phyloP scores from a whole-genome alignment of 768 basidiomycete genomes.

The Porpolomopsis calyptriformis region DNA sequence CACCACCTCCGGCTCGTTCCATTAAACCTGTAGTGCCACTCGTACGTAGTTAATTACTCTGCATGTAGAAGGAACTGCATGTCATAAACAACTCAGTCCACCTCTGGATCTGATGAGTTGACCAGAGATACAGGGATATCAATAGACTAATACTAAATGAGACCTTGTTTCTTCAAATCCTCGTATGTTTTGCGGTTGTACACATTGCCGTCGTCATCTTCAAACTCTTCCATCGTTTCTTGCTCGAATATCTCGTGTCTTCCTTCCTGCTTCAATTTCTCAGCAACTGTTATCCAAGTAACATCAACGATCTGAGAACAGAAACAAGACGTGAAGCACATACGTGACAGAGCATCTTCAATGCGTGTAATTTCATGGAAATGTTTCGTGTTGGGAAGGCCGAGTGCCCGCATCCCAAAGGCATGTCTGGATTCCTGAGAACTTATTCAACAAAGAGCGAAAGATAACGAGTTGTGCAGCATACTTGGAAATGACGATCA shows the following conservation, averaged over 20 bases:
- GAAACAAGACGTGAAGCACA: conserved; percentile 23
- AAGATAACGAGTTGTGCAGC: conserved; percentile 5
- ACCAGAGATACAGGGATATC: conserved; percentile 2
- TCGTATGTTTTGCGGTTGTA: conserved; percentile 98
- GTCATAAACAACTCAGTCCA: conserved; percentile 9
- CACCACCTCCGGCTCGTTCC: conserved; percentile 36
- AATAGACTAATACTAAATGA: conserved; percentile 40
- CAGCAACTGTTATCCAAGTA: conserved; percentile 56
- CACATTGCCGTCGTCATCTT: conserved; percentile 97
- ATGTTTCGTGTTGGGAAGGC: conserved; percentile 96
- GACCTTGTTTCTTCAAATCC: conserved; percentile 90
- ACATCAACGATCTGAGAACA: neutral
- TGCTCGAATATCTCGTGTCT: conserved; percentile 85
- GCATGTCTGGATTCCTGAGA: conserved; percentile 86
- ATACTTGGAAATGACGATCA: conserved; percentile 86
- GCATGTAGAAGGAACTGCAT: too few relatives aligned
- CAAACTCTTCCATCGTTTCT: conserved; percentile 95
- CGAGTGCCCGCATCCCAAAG: conserved; percentile 95
- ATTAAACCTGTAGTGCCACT: conserved; percentile 14
- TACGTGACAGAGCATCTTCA: conserved; percentile 88
- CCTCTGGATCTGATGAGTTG: neutral
- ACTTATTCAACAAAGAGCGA: conserved; percentile 12
- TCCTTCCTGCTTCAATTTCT: conserved; percentile 96
- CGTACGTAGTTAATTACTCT: neutral
- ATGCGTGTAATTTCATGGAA: conserved; percentile 98